These are phyloP conservation scores for Plasmodium sp. DNA, from an alignment of 169 alveolate species.

Conservation along the genomic window DNA sequence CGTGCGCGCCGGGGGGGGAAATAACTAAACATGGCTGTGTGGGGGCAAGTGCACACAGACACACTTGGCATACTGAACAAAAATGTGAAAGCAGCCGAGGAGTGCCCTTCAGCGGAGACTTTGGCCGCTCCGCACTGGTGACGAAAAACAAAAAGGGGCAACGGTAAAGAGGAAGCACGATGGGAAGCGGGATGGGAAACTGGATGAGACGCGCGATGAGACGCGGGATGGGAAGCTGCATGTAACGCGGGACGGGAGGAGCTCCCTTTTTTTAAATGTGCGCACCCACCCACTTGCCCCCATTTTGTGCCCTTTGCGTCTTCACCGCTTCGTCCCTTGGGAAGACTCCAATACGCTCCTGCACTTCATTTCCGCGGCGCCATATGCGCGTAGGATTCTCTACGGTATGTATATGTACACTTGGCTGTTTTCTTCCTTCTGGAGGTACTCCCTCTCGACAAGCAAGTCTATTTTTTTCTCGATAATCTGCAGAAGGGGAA, in stretches of 20 bases:
- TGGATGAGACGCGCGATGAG: background rate
- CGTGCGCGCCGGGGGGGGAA: background rate
- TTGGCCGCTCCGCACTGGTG: background rate
- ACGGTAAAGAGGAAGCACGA: background rate
- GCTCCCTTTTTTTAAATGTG: background rate
- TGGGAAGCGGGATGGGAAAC: background rate
- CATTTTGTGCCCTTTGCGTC: background rate
- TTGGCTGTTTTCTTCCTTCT: conserved; percentile 73
- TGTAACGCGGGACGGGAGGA: background rate
- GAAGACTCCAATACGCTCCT: background rate
- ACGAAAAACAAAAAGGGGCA: background rate
- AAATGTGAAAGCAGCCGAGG: background rate
- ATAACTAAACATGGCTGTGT: background rate
- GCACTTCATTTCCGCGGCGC: background rate
- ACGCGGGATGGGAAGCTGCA: background rate
- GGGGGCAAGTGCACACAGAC: background rate
- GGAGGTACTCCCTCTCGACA: conserved; percentile 71
- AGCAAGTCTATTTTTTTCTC: conserved; percentile 63
- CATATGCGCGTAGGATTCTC: background rate
- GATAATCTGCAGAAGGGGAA: conserved; percentile 9
- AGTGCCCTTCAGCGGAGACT: background rate
- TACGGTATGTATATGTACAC: conserved; percentile 65
- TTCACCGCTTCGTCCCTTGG: background rate
- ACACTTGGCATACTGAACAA: background rate
- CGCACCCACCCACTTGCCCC: background rate